Base-by-base conservation (phyloP, 1,284 basidiomycete genomes). In the Porodaedalea pini region DNA sequence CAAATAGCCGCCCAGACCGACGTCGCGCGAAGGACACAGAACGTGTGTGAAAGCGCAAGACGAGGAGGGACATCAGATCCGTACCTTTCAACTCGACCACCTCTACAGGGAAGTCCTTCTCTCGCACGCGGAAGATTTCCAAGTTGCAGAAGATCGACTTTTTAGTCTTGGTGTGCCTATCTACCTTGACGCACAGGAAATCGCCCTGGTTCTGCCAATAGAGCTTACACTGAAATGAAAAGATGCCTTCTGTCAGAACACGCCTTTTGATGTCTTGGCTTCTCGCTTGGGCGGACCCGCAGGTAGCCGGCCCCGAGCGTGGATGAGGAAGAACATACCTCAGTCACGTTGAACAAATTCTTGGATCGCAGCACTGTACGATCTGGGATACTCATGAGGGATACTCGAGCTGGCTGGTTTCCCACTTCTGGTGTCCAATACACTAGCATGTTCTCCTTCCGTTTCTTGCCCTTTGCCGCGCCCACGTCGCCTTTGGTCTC, bases 161-260 rank as follows among this genome's bases (percentile, higher is more conserved):
- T 76, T 98, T 98, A 19, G 94, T 97, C 79, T 99, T 99, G 45
- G 96, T 98, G 72, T 98, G 95, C 59, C 97, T 90, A 75, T 99
- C 97, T 58, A 99, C 97, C 76, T 98, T 98, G 74, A 99, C 97
- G 68, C 97, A 99, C 25, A 99, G 83, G 78, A 94, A 99, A 74
- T 99, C 95, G 51, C 97, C 97, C 71, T 97, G 92, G 68, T 96
- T 97, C 77, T 99, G 97, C 95, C 94, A 99, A 75, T 92, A 90
- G 48, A 99, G 82, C 77, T 98, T 98, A 75, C 95, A 98, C 94
- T 97, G 66, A 15, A 40, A 51, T 41, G 52, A 17, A 6, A 36
- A 52, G 25, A 51, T 10, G 34, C n/a, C 27, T 51, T 37, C 32
- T 13, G 34, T 57, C 50, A 47, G 29, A 41, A 15, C 21, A 8